phyloP scores from a whole-genome alignment of 768 basidiomycete species.

The Lentinula detonsa region DNA sequence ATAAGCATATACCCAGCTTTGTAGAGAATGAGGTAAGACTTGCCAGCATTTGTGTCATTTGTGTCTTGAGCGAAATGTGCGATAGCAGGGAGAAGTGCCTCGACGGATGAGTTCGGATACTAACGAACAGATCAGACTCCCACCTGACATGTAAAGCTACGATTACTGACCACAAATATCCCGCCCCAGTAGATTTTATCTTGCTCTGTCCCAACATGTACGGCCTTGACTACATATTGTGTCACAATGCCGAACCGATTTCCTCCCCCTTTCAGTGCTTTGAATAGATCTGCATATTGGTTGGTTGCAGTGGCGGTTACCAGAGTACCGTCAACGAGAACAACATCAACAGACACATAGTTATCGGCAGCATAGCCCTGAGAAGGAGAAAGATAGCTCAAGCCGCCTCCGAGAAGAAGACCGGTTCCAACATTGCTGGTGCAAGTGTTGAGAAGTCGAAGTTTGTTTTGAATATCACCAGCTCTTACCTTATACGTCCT shows the following conservation, averaged over 20 bases:
- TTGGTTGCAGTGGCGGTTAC: constrained; percentile 37
- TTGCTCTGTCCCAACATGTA: constrained; percentile 30
- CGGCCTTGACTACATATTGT: constrained; percentile 31
- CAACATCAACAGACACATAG: not conserved
- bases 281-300: constrained; percentile 35
- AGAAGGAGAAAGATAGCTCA: constrained; percentile 32
- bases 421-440: constrained; percentile 36
- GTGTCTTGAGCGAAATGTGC: constrained; percentile 30
- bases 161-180: constrained; percentile 24
- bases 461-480: not conserved
- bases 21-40: not conserved
- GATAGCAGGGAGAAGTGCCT: constrained; percentile 30
- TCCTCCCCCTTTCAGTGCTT: constrained; percentile 37
- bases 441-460: not conserved
- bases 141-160: not conserved
- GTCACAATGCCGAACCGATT: constrained; percentile 42
- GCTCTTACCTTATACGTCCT: constrained; percentile 26
- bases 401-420: constrained; percentile 36
- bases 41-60: constrained; percentile 32
- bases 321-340: constrained; percentile 7
- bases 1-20: no score
- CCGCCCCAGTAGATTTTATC: constrained; percentile 35
- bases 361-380: constrained; percentile 21
- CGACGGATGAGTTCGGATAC: constrained; percentile 32
- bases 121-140: constrained; percentile 5